Evolutionary conservation across 768 basidiomycete species (phyloP), one percentile per base, ranked within the genome.

Genomic region (Ephemerocybe angulata): DNA sequence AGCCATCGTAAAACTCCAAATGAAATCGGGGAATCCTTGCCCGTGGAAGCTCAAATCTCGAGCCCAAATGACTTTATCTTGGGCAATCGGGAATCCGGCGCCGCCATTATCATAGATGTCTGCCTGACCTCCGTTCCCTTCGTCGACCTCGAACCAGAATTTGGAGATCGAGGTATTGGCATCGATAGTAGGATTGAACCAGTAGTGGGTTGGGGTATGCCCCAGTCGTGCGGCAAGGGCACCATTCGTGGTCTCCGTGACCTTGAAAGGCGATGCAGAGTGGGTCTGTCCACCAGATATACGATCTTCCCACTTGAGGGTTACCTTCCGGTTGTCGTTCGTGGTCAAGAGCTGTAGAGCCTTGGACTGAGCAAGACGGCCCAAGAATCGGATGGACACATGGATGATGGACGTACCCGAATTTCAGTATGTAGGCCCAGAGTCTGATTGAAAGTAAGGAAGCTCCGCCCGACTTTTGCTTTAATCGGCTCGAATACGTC

Each of bases 61-160:
- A n/a, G n/a, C n/a, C n/a, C n/a, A 35, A 35, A 35, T 35, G 33
- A 35, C 33, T 35, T 8, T 8, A 35, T 35, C 33, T 17, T 35
- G 33, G 17, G 33, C 33, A 35, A 35, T 35, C 33, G 33, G 8
- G 17, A 10, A 35, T 35, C 33, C 33, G 33, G 10, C 17, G 8
- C 33, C 33, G 33, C 8, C 8, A 35, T 10, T 35, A 10, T 35
- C 33, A 17, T 35, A 35, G 33, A 35, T 17, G 33, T 35, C 33
- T 35, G 33, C 10, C 33, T 17, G 8, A 10, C 33, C 33, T 8
- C 33, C 33, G 8, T 35, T 8, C 17, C 17, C 33, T 35, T 35
- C 17, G 8, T 35, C 33, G 17, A 75, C 68, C 12, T 66, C 63
- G 57, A 74, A 76, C 73, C 73, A 75, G 59, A 74, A 75, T 19